Evolutionary conservation across 441 rosid species (phyloP), one percentile per base, ranked within the genome.

Genomic region (Biscutella auriculata): DNA sequence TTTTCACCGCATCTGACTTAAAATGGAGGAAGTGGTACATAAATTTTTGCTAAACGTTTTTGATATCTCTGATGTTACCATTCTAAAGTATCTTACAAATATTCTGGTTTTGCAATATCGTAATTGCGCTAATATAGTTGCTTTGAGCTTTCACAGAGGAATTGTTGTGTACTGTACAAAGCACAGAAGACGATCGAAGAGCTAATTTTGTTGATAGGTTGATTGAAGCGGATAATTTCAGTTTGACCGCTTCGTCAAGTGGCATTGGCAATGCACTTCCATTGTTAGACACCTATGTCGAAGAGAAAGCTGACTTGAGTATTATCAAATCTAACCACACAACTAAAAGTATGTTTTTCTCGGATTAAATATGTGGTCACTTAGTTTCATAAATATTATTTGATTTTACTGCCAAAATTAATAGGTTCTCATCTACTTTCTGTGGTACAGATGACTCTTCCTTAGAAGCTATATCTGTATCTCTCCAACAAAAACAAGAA

Each of bases 121-220:
- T 23, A 15, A 39, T 59, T 10, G 5, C 11, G 16, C 57, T 59
- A 47, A 55, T 39, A 13, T n/a, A 54, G 34, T 55, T 68, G 2
- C 14, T 28, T 69, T 49, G 51, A 16, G 48, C 44, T 48, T 59
- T 57, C 63, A 25, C 77, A 92, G 96, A 76, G 64, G 88, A 78
- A 62, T 60, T 67, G 39, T 65, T 79, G 65, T 68, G 61, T 42
- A 76, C 69, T 58, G 55, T 71, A 41, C 81, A 71, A 70, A 82
- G 72, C 59, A 59, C 21, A 16, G 84, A 79, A 65, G 95, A 86
- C 62, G 77, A 79, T 32, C 79, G 95, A 36, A 78, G 94, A 63
- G 80, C 79, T 63, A 83, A 74, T 65, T 92, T 92, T 83, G 96
- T 88, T 53, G 84, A 86, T 53, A 62, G 67, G 65, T 71, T 92